phyloP scores from a whole-genome alignment of 2,329 filamentous ascomycete genomes.

The Talaromyces sp. region DNA sequence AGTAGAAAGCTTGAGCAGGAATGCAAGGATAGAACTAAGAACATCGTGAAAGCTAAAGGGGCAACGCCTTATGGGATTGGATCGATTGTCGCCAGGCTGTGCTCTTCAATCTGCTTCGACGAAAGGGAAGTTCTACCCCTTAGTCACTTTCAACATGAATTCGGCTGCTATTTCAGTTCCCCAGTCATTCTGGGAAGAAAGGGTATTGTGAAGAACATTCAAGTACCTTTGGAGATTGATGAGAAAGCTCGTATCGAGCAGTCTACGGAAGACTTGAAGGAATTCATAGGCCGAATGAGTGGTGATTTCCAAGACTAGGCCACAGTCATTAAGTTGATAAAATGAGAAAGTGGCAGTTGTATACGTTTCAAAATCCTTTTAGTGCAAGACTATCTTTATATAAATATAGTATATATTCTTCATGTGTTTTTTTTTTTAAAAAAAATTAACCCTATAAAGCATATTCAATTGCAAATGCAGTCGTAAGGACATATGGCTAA shows the following conservation, averaged over 20 bases:
- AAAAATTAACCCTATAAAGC: too few species aligned
- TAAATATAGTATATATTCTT: background rate
- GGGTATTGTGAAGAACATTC: slow-evolving; percentile 39
- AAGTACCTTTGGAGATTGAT: slow-evolving; percentile 17
- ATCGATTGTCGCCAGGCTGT: slow-evolving; percentile 45
- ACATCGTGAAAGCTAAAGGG: slow-evolving; percentile 48
- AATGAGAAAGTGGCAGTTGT: background rate
- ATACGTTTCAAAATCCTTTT: background rate
- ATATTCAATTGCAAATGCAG: background rate
- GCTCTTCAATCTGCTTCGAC: slow-evolving; percentile 48
- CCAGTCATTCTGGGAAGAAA: slow-evolving; percentile 46
- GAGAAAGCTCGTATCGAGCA: slow-evolving; percentile 13
- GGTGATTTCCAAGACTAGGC: background rate
- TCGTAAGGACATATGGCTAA: background rate
- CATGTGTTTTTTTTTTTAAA: too few species aligned
- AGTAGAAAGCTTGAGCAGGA: slow-evolving; percentile 38
- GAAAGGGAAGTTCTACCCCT: slow-evolving; percentile 44
- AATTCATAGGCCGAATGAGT: background rate
- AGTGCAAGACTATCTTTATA: background rate
- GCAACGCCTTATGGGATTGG: slow-evolving; percentile 49
- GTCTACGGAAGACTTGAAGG: background rate
- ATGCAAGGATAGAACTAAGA: slow-evolving; percentile 44
- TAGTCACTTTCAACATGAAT: slow-evolving; percentile 47
- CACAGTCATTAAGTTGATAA: background rate
- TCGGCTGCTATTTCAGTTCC: slow-evolving; percentile 47